These are phyloP conservation scores for Pleurotus giganteus DNA, from an alignment of 768 basidiomycete species.

Conservation along the genomic window DNA sequence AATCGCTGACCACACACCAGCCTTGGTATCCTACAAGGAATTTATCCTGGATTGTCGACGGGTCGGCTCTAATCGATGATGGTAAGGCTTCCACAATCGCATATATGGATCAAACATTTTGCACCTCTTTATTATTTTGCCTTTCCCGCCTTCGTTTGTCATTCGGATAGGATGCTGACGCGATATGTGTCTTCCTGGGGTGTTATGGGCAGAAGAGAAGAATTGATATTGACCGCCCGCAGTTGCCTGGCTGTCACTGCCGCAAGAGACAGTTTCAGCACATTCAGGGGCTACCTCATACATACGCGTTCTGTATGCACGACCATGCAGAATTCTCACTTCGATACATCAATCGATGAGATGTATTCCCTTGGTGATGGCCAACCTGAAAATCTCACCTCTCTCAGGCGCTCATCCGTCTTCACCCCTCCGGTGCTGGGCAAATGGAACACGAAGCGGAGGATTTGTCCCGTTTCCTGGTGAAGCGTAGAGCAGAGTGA, in stretches of 20 bases:
- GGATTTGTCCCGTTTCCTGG: conserved; percentile 35
- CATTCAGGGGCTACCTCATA: neutral
- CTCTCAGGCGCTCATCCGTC: neutral
- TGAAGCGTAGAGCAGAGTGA: conserved; percentile 38
- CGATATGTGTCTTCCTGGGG: no score
- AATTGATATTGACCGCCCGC: conserved; percentile 6
- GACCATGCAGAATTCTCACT: no score
- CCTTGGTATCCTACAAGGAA: conserved; percentile 87
- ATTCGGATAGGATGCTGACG: conserved; percentile 2
- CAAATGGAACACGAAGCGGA: conserved; percentile 39
- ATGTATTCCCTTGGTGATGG: neutral
- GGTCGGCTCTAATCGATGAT: conserved; percentile 47
- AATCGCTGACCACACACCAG: conserved; percentile 48
- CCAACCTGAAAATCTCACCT: neutral
- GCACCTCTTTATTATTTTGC: conserved; percentile 43
- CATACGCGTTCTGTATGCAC: no score
- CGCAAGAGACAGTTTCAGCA: neutral
- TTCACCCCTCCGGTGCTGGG: neutral
- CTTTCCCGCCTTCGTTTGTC: conserved; percentile 10
- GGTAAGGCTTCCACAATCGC: neutral
- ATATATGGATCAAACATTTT: neutral
- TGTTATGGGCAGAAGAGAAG: neutral
- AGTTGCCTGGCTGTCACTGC: no score
- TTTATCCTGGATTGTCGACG: conserved; percentile 80
- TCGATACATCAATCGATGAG: neutral